These are phyloP conservation scores for Rubia balearica DNA, from an alignment of 305 asterid genomes.

Conservation along the genomic window DNA sequence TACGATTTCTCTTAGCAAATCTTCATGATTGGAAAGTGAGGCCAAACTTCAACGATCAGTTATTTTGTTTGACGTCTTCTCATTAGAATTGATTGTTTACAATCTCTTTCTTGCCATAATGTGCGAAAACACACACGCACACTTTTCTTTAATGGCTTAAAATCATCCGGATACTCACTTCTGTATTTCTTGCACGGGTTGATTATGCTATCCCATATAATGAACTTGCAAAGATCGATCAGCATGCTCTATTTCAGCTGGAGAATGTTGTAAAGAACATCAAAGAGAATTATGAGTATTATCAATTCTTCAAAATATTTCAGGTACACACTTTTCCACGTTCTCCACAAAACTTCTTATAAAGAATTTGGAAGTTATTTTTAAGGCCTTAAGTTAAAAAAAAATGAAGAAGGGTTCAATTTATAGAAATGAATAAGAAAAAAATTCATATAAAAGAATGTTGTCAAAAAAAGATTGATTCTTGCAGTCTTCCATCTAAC, in stretches of 20 bases:
- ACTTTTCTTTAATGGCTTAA: not conserved
- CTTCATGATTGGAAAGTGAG: constrained; percentile 97
- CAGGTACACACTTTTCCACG: constrained; percentile 46
- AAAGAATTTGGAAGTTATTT: not conserved
- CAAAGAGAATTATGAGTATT: constrained; percentile 73
- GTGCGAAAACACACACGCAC: not conserved
- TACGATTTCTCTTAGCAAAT: constrained; percentile 89
- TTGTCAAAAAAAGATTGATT: not conserved
- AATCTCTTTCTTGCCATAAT: not conserved
- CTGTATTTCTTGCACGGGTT: constrained; percentile 36
- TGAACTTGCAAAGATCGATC: constrained; percentile 85
- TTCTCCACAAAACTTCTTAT: too few relatives aligned
- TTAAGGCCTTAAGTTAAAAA: too few relatives aligned
- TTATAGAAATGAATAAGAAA: not conserved
- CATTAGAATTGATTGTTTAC: not conserved
- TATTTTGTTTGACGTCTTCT: not conserved
- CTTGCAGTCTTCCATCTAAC: not conserved
- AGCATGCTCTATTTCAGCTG: constrained; percentile 82
- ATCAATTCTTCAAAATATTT: constrained; percentile 90
- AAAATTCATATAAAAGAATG: not conserved
- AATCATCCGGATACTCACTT: not conserved
- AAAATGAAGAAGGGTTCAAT: too few relatives aligned
- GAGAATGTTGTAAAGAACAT: constrained; percentile 69
- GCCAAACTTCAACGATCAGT: not conserved
- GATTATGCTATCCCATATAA: constrained; percentile 62